Evolutionary conservation across 2,329 filamentous ascomycete genomes (phyloP).

Genomic region (Neoscytalidium dimidiatum): DNA sequence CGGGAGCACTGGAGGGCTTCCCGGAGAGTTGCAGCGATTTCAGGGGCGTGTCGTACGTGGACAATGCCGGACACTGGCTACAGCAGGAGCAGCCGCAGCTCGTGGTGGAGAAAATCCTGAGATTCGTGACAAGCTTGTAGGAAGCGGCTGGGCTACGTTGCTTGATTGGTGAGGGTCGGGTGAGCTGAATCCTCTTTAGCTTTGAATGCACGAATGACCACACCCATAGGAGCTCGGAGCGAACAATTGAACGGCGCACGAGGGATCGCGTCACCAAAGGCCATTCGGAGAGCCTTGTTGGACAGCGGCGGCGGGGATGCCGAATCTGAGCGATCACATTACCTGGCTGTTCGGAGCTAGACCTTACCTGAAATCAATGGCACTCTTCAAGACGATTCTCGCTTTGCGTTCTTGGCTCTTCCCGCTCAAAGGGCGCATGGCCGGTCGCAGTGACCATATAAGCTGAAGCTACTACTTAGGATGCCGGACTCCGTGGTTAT

Average conservation of each 20-base stretch:
- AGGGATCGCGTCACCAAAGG: no score
- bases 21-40: conserved; percentile 56
- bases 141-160: neutral
- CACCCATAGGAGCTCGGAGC: no score
- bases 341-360: neutral
- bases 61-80: conserved; percentile 69
- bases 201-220: no score
- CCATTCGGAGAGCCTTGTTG: no score
- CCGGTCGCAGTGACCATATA: neutral
- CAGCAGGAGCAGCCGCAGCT: conserved; percentile 65
- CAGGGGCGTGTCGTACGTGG: conserved; percentile 54
- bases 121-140: conserved; percentile 37
- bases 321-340: neutral
- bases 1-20: conserved; percentile 63
- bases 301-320: neutral
- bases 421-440: neutral
- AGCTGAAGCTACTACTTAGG: neutral
- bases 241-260: no score
- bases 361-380: neutral
- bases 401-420: neutral
- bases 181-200: no score
- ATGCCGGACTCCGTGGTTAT: neutral
- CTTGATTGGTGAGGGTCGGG: neutral
- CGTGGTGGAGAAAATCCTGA: conserved; percentile 51
- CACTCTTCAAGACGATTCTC: neutral